Conservation (phyloP, 306 rosid genomes). For the Comarum palustre region DNA sequence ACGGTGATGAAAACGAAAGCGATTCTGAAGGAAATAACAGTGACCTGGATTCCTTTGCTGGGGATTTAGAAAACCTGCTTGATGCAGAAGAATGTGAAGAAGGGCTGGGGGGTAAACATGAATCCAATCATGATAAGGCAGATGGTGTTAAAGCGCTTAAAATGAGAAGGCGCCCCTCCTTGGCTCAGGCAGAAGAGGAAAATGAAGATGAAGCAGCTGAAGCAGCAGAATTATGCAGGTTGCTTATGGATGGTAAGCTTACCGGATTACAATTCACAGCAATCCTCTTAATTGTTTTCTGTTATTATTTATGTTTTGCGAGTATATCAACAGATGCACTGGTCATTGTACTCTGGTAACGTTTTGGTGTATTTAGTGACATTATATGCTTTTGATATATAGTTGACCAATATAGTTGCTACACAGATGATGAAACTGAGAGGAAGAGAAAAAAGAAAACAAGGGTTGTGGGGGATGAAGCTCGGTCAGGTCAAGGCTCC, state of each 20-base stretch:
- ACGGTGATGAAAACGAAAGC: constrained; percentile 81
- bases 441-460: constrained; percentile 79
- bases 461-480: constrained; percentile 40
- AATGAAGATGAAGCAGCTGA: constrained; percentile 89
- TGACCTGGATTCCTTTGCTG: constrained; percentile 96
- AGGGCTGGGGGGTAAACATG: constrained; percentile 62
- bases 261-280: neutral
- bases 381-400: constrained; percentile 19
- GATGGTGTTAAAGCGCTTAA: constrained; percentile 87
- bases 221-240: constrained; percentile 80
- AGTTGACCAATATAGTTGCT: constrained; percentile 28
- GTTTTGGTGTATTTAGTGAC: neutral
- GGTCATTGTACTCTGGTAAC: neutral
- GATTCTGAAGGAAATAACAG: constrained; percentile 94
- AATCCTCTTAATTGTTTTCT: neutral
- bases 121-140: constrained; percentile 64
- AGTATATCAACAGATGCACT: neutral
- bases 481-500: constrained; percentile 38
- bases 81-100: constrained; percentile 97
- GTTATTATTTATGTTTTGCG: neutral
- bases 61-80: constrained; percentile 93
- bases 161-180: constrained; percentile 81
- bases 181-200: constrained; percentile 90
- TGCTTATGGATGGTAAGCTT: constrained; percentile 88
- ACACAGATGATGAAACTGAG: constrained; percentile 64